Evolutionary conservation across 495 filamentous ascomycete genomes (phyloP), one percentile per base, ranked within the genome.

Genomic region (Xeromyces bisporus): DNA sequence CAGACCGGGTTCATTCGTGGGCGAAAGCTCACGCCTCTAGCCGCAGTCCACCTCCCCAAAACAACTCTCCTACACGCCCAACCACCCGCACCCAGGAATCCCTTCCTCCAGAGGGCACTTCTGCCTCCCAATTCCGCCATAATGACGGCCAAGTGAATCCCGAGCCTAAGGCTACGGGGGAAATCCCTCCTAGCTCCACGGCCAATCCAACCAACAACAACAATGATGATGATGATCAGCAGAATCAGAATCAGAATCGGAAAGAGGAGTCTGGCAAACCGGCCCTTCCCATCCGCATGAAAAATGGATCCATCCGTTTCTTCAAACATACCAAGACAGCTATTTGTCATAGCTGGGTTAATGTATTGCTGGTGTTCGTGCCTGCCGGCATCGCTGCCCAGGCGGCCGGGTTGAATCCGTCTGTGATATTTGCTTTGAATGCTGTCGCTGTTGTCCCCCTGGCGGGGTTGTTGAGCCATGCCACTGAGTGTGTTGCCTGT

Each of bases 391-490:
- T 92, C 40, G 67, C 62, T 34, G 60, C 73, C 23, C 55, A 72
- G 42, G 66, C 67, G 14, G 58, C 61, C 3, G 54, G 48, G 3
- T 41, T 67, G 33, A 53, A 46, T 33, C 55, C 66, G 6, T 56
- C 62, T 1, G 43, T 73, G 20, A 53, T 81, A 30, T 91, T 89
- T 51, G 73, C 73, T 23, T 69, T 86, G 61, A 89, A 91, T 42
- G 77, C 79, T 7, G 60, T 89, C 31, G 81, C 82, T 18, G 83
- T 91, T 49, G 69, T 89, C 28, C 82, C 82, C 1, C 56, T 91
- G 42, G 82, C 82, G 18, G 78, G 75, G n/a, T 50, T 91, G 10
- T 65, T 89, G 33, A 72, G 69, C 40, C 67, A 80, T 51, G 81
- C 80, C 11, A 91, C 82, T n/a, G 81, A 89, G 51, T 74, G 67